Conservation (phyloP, 2,329 filamentous ascomycete genomes). For the Aspergillus cejpii region DNA sequence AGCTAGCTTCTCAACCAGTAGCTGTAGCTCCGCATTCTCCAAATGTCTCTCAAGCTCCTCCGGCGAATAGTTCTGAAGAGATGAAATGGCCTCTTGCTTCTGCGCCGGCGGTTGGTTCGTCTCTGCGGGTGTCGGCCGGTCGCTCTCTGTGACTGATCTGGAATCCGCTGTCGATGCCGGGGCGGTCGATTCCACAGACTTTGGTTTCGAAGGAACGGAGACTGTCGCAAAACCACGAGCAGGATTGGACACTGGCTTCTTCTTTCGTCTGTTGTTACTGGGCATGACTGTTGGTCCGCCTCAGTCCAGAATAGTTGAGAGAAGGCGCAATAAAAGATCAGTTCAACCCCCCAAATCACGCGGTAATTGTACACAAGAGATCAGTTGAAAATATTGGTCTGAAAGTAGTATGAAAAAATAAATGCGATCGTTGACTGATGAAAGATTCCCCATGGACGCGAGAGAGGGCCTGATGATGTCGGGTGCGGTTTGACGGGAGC, state of each 20-base stretch:
- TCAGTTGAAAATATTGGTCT: background rate
- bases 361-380: background rate
- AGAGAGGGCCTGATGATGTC: slow-evolving; percentile 13
- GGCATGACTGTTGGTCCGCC: slow-evolving; percentile 50
- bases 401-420: background rate
- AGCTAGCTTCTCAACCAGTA: slow-evolving; percentile 76
- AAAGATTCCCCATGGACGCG: slow-evolving; percentile 2
- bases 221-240: slow-evolving; percentile 91
- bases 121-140: slow-evolving; percentile 21
- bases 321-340: background rate
- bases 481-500: slow-evolving; percentile 18
- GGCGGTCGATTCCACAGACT: slow-evolving; percentile 41
- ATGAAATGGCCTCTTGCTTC: slow-evolving; percentile 20
- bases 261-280: slow-evolving; percentile 73
- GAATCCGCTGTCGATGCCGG: slow-evolving; percentile 25
- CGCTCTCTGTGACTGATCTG: slow-evolving; percentile 28
- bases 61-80: slow-evolving; percentile 57
- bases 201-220: slow-evolving; percentile 77
- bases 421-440: background rate
- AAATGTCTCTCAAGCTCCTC: slow-evolving; percentile 87
- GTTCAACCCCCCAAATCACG: background rate
- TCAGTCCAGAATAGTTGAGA: background rate
- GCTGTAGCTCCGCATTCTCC: slow-evolving; percentile 82
- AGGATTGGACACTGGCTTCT: slow-evolving; percentile 79
- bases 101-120: slow-evolving; percentile 12